These are phyloP conservation scores for Myriosclerotinia duriaeana DNA, from an alignment of 2,329 filamentous ascomycete species.

Conservation along the genomic window DNA sequence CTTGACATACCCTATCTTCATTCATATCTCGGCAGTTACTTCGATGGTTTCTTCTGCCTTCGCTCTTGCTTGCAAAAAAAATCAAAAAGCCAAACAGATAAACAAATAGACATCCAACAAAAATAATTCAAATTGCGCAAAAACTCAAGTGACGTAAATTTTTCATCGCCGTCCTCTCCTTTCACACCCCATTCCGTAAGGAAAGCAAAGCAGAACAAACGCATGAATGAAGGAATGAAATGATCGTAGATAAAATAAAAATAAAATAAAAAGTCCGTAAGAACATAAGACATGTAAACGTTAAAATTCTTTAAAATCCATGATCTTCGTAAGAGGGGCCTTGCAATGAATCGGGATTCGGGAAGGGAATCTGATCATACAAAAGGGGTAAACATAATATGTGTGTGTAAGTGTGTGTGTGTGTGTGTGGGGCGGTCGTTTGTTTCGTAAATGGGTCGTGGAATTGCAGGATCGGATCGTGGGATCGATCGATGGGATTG, in stretches of 20 bases:
- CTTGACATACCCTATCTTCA: background rate
- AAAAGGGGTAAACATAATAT: background rate
- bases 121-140: background rate
- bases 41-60: conserved; percentile 26
- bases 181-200: background rate
- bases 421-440: background rate
- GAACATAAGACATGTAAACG: conserved; percentile 28
- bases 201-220: background rate
- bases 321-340: conserved; percentile 35
- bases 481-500: background rate
- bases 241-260: background rate
- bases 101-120: background rate
- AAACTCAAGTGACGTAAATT: background rate
- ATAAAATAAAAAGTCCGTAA: conserved; percentile 29
- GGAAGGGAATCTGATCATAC: background rate
- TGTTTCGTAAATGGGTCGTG: background rate
- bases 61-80: conserved; percentile 21
- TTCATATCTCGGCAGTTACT: conserved; percentile 18
- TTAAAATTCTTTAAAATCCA: conserved; percentile 27
- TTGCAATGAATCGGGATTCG: conserved; percentile 18
- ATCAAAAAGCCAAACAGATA: conserved; percentile 6
- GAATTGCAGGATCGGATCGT: background rate
- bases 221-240: background rate
- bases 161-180: background rate
- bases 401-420: background rate